Evolutionary conservation across 352 stramenopile species (phyloP), one percentile per base, ranked within the genome.

Genomic region (Peronospora tabacina): DNA sequence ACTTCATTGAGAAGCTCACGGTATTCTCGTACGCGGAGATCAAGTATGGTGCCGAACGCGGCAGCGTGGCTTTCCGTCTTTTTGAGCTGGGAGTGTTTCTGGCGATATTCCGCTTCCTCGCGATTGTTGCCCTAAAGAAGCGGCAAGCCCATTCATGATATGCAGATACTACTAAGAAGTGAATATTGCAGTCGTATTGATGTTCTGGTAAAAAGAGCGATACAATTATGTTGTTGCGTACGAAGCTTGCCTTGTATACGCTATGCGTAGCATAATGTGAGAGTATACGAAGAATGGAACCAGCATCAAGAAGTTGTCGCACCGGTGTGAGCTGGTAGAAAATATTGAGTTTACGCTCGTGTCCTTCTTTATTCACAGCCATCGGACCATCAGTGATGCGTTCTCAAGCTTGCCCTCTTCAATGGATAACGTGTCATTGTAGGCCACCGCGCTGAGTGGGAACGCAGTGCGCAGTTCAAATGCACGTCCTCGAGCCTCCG

Each of bases 381-480:
- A 92, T 39, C 89, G 77, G 55, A 92, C 65, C 63, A 86, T 83
- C 33, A 92, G 61, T 44, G 77, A 82, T 34, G 78, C 76, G 49
- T 89, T 89, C 41, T 78, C 75, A 8, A 92, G 69, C 35, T 86
- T 73, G 19, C 75, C 63, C 30, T 87, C 77, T 32, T 68, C 64
- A 35, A 92, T 72, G 13, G 73, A 72, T 11, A 68, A 49, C 0
- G 68, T 65, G 6, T 87, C 75, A 34, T 69, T 73, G 43, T 75
- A 75, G 7, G 58, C 58, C 20, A 92, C 57, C 2, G 63, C 63
- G 16, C 66, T 64, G 3, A 76, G 79, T 3, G 78, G 78, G 45
- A 80, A 87, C 30, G 74, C 52, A 44, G 75, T 87, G 36, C 82
- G 79, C 15, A 92, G 61, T 59, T 90, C 78, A 51, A 92, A 92